Evolutionary conservation across 2,329 filamentous ascomycete species (phyloP), one percentile per base, ranked within the genome.

Genomic region (Apiospora phragmitis): DNA sequence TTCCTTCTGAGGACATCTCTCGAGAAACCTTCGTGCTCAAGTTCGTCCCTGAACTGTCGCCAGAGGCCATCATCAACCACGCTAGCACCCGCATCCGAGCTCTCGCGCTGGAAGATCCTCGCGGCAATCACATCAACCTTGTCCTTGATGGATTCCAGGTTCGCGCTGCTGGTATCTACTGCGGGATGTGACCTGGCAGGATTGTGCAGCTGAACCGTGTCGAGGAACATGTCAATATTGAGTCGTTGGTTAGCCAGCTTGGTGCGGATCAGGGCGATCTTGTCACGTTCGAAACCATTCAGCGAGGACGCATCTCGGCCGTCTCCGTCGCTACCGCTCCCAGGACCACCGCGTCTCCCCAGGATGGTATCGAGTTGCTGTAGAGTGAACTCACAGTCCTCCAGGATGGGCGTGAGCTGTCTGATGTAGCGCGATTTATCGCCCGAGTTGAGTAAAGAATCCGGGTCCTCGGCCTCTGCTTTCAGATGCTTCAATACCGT

Each of bases 111-210:
- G 68, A 86, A 86, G 32, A 91, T 81, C 14, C 84, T 83, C 14
- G 82, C 78, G 3, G 89, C 89, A 72, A 91, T 86, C 41, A 79
- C 79, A 74, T 91, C 89, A 42, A 91, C 86, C 75, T 90, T 89
- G 76, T 89, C 86, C 77, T 89, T 87, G 75, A 91, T 89, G 9
- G 78, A 77, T 70, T 90, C 86, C 43, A 90, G 79, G 32, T 83
- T 80, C 24, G 81, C 78, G 59, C 78, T 81, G 65, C 81, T 80
- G n/a, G 80, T 78, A 47, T 82, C 78, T 67, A 81, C 77, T 72
- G 72, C 74, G 73, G 75, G 75, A 71, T 80, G 73, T 74, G 82
- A 76, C 72, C 83, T 85, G 24, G 81, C 80, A 0, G 83, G 82
- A 70, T 85, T 84, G 70, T 86, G 83, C 59, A 89, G 76, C 76